These are phyloP conservation scores for Tetracladium marchalianum DNA, from an alignment of 495 filamentous ascomycete genomes.

Conservation along the genomic window DNA sequence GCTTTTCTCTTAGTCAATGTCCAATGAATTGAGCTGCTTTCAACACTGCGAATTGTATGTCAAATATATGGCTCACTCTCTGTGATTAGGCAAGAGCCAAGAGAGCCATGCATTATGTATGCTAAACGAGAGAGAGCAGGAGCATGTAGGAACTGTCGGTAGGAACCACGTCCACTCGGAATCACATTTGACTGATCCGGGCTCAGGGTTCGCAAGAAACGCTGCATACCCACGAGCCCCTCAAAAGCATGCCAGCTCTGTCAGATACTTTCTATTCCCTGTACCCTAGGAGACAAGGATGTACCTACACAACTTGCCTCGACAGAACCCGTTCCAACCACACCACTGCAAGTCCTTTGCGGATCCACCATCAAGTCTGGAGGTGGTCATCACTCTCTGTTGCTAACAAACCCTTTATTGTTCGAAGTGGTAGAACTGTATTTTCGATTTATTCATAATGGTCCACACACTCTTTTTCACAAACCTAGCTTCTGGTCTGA, in stretches of 20 bases:
- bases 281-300: background rate
- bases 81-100: too few relatives aligned
- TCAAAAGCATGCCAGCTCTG: conserved; percentile 1
- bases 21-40: too few relatives aligned
- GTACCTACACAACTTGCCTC: background rate
- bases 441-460: conserved; percentile 1
- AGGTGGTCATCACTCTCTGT: background rate
- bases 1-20: too few relatives aligned
- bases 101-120: background rate
- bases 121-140: background rate
- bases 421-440: conserved; percentile 1
- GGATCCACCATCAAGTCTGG: background rate
- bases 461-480: conserved; percentile 5
- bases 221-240: background rate
- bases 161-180: background rate
- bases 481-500: background rate
- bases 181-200: background rate
- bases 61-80: too few relatives aligned
- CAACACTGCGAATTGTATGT: too few relatives aligned
- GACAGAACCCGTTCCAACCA: background rate
- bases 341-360: background rate
- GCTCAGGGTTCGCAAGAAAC: background rate
- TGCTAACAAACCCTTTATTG: background rate
- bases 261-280: background rate
- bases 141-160: conserved; percentile 4